Percentiles rank a stretch among this genome's conserved stretches.
phyloP scores from a whole-genome alignment of 345 rosid species.

The Pistacia integerrima region DNA sequence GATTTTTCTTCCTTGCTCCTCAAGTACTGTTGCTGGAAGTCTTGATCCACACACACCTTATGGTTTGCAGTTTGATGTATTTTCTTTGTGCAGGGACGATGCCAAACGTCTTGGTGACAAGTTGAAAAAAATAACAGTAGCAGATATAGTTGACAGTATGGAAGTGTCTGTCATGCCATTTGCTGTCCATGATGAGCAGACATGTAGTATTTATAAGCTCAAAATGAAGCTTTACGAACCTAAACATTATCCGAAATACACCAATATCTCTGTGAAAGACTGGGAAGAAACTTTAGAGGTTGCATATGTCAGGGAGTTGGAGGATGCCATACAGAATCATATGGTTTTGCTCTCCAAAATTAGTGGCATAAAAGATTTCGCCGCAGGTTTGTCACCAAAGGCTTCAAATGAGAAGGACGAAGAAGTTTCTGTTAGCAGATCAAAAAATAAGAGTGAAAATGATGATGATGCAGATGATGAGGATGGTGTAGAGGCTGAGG shows the following conservation, averaged over 20 bases:
- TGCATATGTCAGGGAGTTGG: constrained; percentile 72
- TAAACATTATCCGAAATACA: constrained; percentile 53
- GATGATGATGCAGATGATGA: constrained; percentile 49
- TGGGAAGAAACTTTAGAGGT: constrained; percentile 64
- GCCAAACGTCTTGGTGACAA: constrained; percentile 67
- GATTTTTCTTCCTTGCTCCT: neutral
- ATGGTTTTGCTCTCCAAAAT: constrained; percentile 63
- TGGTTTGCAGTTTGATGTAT: constrained; percentile 11
- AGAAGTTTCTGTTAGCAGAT: constrained; percentile 36
- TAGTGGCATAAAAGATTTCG: constrained; percentile 61
- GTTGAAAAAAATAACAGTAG: constrained; percentile 79
- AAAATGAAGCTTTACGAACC: constrained; percentile 69
- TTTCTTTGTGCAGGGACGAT: constrained; percentile 59
- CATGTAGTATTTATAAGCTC: constrained; percentile 77
- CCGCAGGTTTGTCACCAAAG: constrained; percentile 37
- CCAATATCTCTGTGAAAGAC: constrained; percentile 48
- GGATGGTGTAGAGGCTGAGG: constrained; percentile 60
- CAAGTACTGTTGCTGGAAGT: neutral
- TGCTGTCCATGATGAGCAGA: constrained; percentile 32
- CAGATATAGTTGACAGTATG: constrained; percentile 72
- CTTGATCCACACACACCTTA: neutral
- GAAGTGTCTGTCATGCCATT: constrained; percentile 64
- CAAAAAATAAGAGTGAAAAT: constrained; percentile 33
- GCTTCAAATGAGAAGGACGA: constrained; percentile 52
- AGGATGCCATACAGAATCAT: constrained; percentile 86